Evolutionary conservation across 495 filamentous ascomycete species (phyloP), one percentile per base, ranked within the genome.

Genomic region (Sphaerosporella brunnea): DNA sequence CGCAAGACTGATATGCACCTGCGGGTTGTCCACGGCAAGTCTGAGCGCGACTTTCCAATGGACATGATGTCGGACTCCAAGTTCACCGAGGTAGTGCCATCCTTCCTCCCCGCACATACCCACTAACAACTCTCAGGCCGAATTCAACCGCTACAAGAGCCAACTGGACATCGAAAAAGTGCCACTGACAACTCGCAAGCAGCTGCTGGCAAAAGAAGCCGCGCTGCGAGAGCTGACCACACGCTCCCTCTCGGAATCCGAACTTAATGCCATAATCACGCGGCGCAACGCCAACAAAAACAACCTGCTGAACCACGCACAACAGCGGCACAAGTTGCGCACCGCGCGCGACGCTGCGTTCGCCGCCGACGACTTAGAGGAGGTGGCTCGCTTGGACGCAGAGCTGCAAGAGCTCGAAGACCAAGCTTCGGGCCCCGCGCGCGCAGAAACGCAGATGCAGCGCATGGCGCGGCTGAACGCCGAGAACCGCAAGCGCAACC

Each of bases 191-290:
- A 82, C 74, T 2, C 73, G 72, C 45, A 65, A 74, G 3, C 69
- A 71, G 51, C 64, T 96, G 1, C 63, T 68, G 13, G 62, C 64
- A 37, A 93, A 94, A 64, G 73, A 83, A n/a, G 66, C 69, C 34
- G 84, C 86, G 50, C 87, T 97, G 66, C 81, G 87, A 55, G 62
- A 61, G 4, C 69, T 97, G 26, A 69, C 90, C 54, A 78, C 81
- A 52, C 80, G 79, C 51, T 63, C 68, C 23, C 93, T 88, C 69
- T 92, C 80, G 11, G 74, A 80, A 23, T 74, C 73, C 18, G 86
- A 94, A 59, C 65, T 96, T 46, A 73, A 75, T 36, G 73, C 75
- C 46, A 88, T 87, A 62, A 67, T 96, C 42, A 69, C 70, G 35
- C 77, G 77, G 32, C 75, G 81, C 39, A 71, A 77, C 41, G 64